Percentiles rank a stretch among this genome's conserved stretches.
Evolutionary conservation across 495 filamentous ascomycete species (phyloP).

Genomic region (Neurospora africana): DNA sequence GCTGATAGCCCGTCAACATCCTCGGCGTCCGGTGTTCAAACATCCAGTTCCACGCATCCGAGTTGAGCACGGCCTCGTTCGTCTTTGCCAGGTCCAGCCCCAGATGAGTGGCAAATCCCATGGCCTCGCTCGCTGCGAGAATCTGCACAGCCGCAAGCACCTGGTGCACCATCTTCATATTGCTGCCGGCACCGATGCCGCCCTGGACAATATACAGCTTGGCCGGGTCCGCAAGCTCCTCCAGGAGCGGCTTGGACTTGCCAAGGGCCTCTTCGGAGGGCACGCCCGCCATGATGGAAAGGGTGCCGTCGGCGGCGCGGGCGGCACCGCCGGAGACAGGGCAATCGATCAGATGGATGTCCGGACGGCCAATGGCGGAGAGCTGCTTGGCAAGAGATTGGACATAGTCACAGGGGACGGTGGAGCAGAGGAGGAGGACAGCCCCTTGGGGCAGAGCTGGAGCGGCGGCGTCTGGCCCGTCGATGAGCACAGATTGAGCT

Average conservation of each 20-base stretch:
- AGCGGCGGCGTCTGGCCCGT: conserved; percentile 47
- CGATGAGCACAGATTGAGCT: conserved; percentile 55
- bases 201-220: conserved; percentile 68
- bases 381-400: conserved; percentile 49
- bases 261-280: conserved; percentile 40
- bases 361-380: conserved; percentile 40
- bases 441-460: conserved; percentile 44
- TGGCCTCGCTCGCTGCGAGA: conserved; percentile 57
- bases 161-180: conserved; percentile 84
- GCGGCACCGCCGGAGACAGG: conserved; percentile 71
- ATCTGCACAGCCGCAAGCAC: conserved; percentile 72
- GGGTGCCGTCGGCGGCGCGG: conserved; percentile 62
- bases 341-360: conserved; percentile 60
- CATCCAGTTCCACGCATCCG: conserved; percentile 69
- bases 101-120: conserved; percentile 60
- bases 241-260: conserved; percentile 49
- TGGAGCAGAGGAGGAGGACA: conserved; percentile 62
- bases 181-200: conserved; percentile 67
- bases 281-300: conserved; percentile 74
- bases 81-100: conserved; percentile 52
- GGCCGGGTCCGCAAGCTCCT: conserved; percentile 45
- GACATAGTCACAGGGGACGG: conserved; percentile 58
- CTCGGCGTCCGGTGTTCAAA: conserved; percentile 64
- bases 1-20: conserved; percentile 58
- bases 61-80: conserved; percentile 45